A percentile compares a stretch with the other conserved stretches of the same genome.
These are phyloP conservation scores for Sporisorium iseilematis-ciliati DNA, from an alignment of 1,284 basidiomycete genomes.

Conservation along the genomic window DNA sequence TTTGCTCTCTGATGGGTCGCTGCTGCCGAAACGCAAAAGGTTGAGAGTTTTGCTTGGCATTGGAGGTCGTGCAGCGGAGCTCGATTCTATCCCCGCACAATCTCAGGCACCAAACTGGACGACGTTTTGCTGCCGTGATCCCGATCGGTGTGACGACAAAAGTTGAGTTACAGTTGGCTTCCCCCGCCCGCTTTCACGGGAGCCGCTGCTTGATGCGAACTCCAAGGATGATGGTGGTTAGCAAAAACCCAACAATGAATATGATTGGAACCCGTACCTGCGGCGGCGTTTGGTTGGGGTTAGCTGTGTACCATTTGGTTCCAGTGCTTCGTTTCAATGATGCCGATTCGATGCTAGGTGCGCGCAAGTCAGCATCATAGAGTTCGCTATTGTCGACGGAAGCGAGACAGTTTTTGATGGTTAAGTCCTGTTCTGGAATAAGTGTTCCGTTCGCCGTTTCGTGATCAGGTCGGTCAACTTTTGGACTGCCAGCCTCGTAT, in stretches of 20 bases:
- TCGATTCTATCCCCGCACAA: neutral
- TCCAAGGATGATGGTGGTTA: neutral
- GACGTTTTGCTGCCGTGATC: neutral
- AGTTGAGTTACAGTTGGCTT: neutral
- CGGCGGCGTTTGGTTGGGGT: constrained; percentile 11
- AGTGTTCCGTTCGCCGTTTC: too few relatives aligned
- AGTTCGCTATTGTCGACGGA: neutral
- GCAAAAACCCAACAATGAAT: neutral
- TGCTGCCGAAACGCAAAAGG: neutral
- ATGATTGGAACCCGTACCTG: constrained; percentile 18
- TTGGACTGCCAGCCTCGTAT: too few relatives aligned
- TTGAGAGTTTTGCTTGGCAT: neutral
- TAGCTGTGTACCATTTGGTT: neutral
- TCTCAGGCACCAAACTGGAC: neutral
- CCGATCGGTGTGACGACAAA: constrained; percentile 1
- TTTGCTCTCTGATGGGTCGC: neutral
- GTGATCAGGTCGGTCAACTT: too few relatives aligned
- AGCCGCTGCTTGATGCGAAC: neutral
- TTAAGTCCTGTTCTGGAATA: too few relatives aligned
- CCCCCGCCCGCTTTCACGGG: constrained; percentile 8
- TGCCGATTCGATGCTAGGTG: neutral
- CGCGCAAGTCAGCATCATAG: constrained; percentile 26
- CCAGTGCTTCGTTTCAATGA: neutral
- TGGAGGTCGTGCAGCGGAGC: neutral
- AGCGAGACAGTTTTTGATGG: neutral